Percentiles rank a stretch among this genome's conserved stretches.
phyloP scores from a whole-genome alignment of 352 stramenopile species.

The Pythium chondricola region DNA sequence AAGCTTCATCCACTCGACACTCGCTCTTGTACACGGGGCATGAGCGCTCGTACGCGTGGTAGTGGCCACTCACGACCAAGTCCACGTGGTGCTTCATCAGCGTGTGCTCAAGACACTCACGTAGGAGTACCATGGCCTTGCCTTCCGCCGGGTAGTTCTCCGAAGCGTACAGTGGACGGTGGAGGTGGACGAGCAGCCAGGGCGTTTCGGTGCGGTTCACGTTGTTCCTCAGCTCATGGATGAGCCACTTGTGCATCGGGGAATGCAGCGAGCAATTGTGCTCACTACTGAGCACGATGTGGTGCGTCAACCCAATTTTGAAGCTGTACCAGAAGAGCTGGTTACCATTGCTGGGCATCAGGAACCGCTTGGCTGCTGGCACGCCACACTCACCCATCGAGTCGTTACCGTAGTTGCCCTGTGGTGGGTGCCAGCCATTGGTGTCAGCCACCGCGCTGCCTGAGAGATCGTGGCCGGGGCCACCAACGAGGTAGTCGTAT shows the following conservation, averaged over 20 bases:
- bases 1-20: constrained; percentile 13
- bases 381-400: constrained; percentile 73
- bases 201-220: constrained; percentile 24
- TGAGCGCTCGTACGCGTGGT: constrained; percentile 29
- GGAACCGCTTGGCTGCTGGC: constrained; percentile 46
- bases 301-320: constrained; percentile 19
- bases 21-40: constrained; percentile 20
- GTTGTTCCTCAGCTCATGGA: constrained; percentile 17
- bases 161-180: constrained; percentile 25
- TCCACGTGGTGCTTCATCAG: constrained; percentile 23
- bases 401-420: constrained; percentile 26
- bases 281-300: constrained; percentile 23
- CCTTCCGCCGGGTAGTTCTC: constrained; percentile 15
- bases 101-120: constrained; percentile 14
- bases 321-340: constrained; percentile 30
- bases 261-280: constrained; percentile 22
- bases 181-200: constrained; percentile 28
- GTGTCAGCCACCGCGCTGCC: constrained; percentile 22
- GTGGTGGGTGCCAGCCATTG: constrained; percentile 23
- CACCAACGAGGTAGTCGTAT: constrained; percentile 30
- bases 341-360: constrained; percentile 32
- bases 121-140: constrained; percentile 13
- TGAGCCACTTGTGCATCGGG: constrained; percentile 26
- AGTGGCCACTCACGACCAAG: constrained; percentile 24
- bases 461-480: constrained; percentile 26